Evolutionary conservation across 805 yeast species (phyloP).

Genomic region (Wickerhamomyces chambardii): DNA sequence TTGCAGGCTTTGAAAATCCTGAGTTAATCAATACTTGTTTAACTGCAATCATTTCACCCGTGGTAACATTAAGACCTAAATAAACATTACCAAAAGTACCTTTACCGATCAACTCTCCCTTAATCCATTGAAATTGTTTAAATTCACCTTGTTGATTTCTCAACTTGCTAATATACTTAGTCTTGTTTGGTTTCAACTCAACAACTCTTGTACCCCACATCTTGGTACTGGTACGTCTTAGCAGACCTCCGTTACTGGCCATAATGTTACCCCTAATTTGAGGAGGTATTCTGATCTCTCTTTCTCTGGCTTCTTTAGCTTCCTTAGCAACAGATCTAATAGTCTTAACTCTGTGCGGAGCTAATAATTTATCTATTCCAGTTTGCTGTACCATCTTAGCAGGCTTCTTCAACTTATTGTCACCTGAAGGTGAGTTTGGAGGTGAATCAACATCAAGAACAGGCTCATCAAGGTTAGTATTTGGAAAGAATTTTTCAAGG

Average conservation of each 20-base stretch:
- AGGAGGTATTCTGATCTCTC: constrained; percentile 15
- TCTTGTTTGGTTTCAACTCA: constrained; percentile 74
- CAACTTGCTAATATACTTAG: constrained; percentile 51
- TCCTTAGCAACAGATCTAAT: constrained; percentile 91
- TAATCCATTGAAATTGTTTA: constrained; percentile 93
- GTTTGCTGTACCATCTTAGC: constrained; percentile 11
- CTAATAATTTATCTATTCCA: constrained; percentile 11
- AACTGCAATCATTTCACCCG: constrained; percentile 98
- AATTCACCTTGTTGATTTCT: constrained; percentile 57
- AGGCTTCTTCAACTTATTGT: constrained; percentile 11
- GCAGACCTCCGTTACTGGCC: constrained; percentile 21
- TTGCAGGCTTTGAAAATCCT: constrained; percentile 26
- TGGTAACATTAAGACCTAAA: constrained; percentile 86
- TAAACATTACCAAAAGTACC: constrained; percentile 96
- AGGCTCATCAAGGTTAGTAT: constrained; percentile 86
- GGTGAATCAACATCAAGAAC: constrained; percentile 67
- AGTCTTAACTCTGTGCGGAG: constrained; percentile 72
- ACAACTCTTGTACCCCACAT: constrained; percentile 96
- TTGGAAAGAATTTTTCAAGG: constrained; percentile 86
- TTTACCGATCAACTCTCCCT: constrained; percentile 92
- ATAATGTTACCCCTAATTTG: too few species aligned
- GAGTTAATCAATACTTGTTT: constrained; percentile 78
- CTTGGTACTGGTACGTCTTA: constrained; percentile 80
- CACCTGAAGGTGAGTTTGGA: constrained; percentile 40
- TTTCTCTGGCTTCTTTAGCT: constrained; percentile 58